Percentiles rank a stretch among this genome's conserved stretches.
These are phyloP conservation scores for Venturia asperata DNA, from an alignment of 2,329 filamentous ascomycete species.

Conservation along the genomic window DNA sequence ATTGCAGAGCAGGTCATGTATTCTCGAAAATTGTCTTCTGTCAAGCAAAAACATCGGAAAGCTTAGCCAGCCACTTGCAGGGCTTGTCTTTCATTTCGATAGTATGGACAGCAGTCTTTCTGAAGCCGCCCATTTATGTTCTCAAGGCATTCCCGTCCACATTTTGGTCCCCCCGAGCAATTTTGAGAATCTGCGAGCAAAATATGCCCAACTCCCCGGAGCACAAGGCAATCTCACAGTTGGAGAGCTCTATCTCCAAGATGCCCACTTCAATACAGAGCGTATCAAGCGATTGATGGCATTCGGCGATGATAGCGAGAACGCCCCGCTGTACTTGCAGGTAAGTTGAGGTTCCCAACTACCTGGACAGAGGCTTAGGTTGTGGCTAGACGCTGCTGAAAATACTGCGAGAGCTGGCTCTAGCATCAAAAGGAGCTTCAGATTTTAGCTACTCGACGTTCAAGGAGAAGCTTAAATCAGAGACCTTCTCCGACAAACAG, in stretches of 20 bases:
- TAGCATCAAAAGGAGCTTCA: constrained; percentile 35
- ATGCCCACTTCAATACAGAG: constrained; percentile 6
- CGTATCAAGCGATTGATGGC: constrained; percentile 17
- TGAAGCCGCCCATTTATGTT: constrained; percentile 51
- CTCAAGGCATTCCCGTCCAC: constrained; percentile 40
- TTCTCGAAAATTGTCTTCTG: constrained; percentile 54
- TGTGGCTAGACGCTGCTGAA: neutral
- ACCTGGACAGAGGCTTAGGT: too few species aligned
- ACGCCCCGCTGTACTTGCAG: constrained; percentile 43
- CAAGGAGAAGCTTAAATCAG: constrained; percentile 30
- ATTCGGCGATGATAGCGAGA: neutral
- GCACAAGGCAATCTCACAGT: neutral
- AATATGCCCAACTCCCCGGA: constrained; percentile 37
- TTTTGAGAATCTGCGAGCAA: constrained; percentile 33
- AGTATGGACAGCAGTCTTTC: constrained; percentile 45
- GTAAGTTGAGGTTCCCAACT: neutral
- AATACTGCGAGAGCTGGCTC: constrained; percentile 46
- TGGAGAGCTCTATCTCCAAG: constrained; percentile 1
- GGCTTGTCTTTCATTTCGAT: constrained; percentile 53
- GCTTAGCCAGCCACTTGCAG: constrained; percentile 48
- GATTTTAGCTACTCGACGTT: constrained; percentile 49
- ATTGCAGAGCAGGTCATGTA: too few species aligned
- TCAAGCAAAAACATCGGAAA: constrained; percentile 35
- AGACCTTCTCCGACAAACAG: constrained; percentile 45
- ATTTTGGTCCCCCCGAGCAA: constrained; percentile 49